Evolutionary conservation across 352 stramenopile genomes (phyloP).

Genomic region (Phytopythium helicoides): DNA sequence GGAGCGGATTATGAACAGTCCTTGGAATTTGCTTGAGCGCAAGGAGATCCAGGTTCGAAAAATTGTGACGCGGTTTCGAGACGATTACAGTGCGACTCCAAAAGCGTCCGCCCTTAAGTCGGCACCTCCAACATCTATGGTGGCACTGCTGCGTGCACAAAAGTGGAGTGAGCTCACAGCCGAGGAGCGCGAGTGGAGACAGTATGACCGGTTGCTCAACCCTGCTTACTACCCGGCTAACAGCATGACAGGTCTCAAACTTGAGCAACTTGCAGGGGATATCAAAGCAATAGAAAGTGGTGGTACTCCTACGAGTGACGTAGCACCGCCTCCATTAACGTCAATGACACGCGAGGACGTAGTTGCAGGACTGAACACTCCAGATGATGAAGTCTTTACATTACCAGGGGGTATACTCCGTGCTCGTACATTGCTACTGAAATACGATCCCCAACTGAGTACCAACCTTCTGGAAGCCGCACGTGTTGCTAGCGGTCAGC

Average conservation of each 20-base stretch:
- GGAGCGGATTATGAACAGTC: conserved; percentile 65
- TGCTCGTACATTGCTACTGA: conserved; percentile 57
- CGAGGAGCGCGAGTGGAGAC: conserved; percentile 70
- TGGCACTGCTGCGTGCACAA: conserved; percentile 45
- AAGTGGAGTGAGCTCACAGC: conserved; percentile 45
- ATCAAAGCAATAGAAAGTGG: conserved; percentile 1
- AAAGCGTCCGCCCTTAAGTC: conserved; percentile 10
- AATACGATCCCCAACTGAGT: conserved; percentile 56
- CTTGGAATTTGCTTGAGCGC: conserved; percentile 68
- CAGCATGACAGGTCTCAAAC: background rate
- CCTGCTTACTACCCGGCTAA: conserved; percentile 50
- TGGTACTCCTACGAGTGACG: conserved; percentile 7
- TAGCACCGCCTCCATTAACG: conserved; percentile 18
- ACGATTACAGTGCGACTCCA: conserved; percentile 25
- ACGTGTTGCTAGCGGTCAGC: conserved; percentile 31
- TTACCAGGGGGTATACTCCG: conserved; percentile 53
- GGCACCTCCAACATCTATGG: conserved; percentile 27
- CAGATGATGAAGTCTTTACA: conserved; percentile 75
- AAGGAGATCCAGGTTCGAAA: conserved; percentile 79
- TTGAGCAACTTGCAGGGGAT: conserved; percentile 37
- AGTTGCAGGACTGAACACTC: conserved; percentile 51
- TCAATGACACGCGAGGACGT: conserved; percentile 62
- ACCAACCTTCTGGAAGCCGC: conserved; percentile 47
- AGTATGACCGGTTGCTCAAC: conserved; percentile 71
- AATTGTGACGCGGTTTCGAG: conserved; percentile 62